Base-by-base conservation (phyloP, 352 stramenopile species). In the Pseudoperonospora humuli region DNA sequence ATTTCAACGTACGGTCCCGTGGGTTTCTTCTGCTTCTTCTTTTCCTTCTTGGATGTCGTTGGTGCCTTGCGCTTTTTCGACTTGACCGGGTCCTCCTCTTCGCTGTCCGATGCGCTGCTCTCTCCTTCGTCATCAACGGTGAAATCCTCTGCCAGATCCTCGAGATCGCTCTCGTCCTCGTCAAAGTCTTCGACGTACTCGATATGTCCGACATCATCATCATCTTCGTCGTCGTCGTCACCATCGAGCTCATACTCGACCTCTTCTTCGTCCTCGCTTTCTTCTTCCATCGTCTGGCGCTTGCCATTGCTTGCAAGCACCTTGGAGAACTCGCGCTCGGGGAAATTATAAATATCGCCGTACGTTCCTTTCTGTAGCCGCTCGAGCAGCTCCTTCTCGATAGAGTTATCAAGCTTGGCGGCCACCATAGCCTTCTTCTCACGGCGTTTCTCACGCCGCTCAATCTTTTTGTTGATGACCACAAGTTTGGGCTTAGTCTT, bases 321-420 rank as follows among this genome's bases (percentile, higher is more conserved):
- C 29, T 92, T 90, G 45, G 84, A 75, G 61, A 96, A 95, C 55
- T 94, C 70, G 54, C 68, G 78, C 70, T 97, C 85, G 33, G 95
- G 93, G 72, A 99, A 99, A 70, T 99, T 99, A 79, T 99, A 99
- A 73, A 99, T 98, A 77, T 99, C 96, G 45, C 95, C 96, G 74
- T 99, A 98, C 5, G 94, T 98, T 57, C 95, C 96, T 61, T 97
- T 96, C 52, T 98, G 69, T 48, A 99, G 69, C 28, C 96, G 84
- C 64, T 98, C 92, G 19, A 99, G 80, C 47, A 99, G 77, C 75
- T 99, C 96, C 64, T 96, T 98, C 70, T 98, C 89, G 58, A 99
- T 98, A 32, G 73, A 76, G 35, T 77, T 83, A 61, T 97, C 93
- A 41, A 98, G 76, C 58, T 97, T 97, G 20, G 94, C 93, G 15